Base-by-base conservation (phyloP, 2,329 filamentous ascomycete genomes). In the Exophiala xenobiotica region DNA sequence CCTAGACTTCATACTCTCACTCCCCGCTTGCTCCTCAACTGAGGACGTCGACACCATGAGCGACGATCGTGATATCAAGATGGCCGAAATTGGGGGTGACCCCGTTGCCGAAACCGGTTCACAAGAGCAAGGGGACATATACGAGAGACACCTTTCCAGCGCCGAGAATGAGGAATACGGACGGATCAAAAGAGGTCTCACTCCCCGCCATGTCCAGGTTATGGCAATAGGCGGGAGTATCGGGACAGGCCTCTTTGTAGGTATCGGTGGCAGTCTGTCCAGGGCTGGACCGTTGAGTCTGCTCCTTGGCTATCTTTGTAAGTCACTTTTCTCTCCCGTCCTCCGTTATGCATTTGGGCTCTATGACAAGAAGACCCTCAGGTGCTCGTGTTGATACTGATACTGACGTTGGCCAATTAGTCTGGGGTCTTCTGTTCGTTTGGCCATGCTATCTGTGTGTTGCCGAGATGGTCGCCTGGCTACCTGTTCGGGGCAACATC, bases 141-240 rank as follows among this genome's bases (percentile, higher is more conserved):
- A 14, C n/a, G 31, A 35, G 31, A 35, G 31, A 16, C 31, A 8
- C 18, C 31, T 35, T 8, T 14, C n/a, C 31, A 35, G 8, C 18
- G 31, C 31, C 31, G 31, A 35, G 9, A 14, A 16, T 12, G 31
- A 35, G 5, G 18, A 35, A 16, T 35, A 35, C 31, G 9, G 31
- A 35, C n/a, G n/a, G 9, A 35, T 8, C 31, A 35, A 35, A 35
- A 35, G 31, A 35, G 31, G 31, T 7, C 31, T 35, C 8, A 35
- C n/a, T 35, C 31, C 31, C 18, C 31, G 69, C 24, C 68, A 71
- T 54, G 65, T 72, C 23, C 68, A 70, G 49, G 50, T 71, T 48
- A 70, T 72, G 61, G 69, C 67, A 6, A 68, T 71, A 31, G 69
- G 68, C 38, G 69, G 69, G 4, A 67, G 64, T 6, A 69, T 71